Evolutionary conservation across 176 grass and related monocot genomes (phyloP).

Genomic region (Phoenix dactylifera): DNA sequence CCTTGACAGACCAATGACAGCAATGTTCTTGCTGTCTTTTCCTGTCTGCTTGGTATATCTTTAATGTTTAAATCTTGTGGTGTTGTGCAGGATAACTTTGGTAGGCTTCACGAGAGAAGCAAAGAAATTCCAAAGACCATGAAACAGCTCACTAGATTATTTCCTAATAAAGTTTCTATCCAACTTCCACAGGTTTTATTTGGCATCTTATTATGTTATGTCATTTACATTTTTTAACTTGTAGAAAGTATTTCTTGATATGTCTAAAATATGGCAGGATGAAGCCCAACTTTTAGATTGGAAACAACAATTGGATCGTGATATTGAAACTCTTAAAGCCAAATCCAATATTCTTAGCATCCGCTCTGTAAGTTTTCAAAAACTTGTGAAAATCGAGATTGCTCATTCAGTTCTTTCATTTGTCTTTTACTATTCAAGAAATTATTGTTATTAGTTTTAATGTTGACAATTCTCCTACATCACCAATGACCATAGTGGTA

Average conservation of each 20-base stretch:
- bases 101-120: constrained; percentile 82
- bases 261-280: constrained; percentile 46
- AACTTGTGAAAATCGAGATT: neutral
- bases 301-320: constrained; percentile 97
- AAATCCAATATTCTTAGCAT: constrained; percentile 86
- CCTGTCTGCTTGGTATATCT: neutral
- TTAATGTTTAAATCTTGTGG: constrained; percentile 2
- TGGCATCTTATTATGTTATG: constrained; percentile 14
- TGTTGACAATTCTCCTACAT: too few species aligned
- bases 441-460: too few species aligned
- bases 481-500: too few species aligned
- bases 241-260: constrained; percentile 26
- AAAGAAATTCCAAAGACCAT: constrained; percentile 93
- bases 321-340: constrained; percentile 97
- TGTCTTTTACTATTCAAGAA: too few species aligned
- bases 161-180: constrained; percentile 94
- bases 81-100: constrained; percentile 74
- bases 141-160: constrained; percentile 90
- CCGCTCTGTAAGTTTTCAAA: constrained; percentile 47
- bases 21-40: neutral
- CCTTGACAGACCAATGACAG: too few species aligned
- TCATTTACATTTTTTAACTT: neutral
- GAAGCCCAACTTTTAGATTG: constrained; percentile 82
- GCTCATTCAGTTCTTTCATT: too few species aligned
- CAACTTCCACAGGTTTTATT: constrained; percentile 83